Percentiles rank a stretch among this genome's conserved stretches.
Conservation (phyloP, 192 early-diverging fungal species). For the Phycomyces blakesleeanus region DNA sequence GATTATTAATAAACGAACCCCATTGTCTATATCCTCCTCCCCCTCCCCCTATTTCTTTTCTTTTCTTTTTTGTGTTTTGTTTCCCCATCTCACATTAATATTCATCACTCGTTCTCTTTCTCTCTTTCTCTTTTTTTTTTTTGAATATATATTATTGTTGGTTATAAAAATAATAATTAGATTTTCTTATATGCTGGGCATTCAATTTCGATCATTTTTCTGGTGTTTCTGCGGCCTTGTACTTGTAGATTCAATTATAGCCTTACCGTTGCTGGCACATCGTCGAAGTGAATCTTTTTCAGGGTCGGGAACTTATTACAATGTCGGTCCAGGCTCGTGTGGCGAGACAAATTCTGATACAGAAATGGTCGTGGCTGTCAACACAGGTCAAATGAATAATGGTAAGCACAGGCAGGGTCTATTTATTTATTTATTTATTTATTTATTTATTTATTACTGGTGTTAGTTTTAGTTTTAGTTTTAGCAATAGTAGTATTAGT, state of each 20-base stretch:
- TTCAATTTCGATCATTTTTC: background rate
- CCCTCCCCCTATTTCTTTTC: background rate
- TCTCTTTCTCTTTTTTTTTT: too few species aligned
- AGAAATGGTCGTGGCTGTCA: slow-evolving; percentile 33
- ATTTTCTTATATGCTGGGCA: background rate
- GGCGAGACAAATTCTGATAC: slow-evolving; percentile 23
- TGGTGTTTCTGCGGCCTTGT: background rate
- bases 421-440: background rate
- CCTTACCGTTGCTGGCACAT: background rate
- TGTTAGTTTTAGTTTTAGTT: background rate
- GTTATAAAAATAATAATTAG: too few species aligned
- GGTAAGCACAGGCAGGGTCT: slow-evolving; percentile 5
- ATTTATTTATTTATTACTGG: background rate
- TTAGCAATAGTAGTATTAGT: too few species aligned
- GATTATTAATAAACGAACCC: slow-evolving; percentile 3
- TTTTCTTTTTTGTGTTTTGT: too few species aligned
- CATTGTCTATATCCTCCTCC: background rate
- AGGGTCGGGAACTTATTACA: slow-evolving; percentile 31
- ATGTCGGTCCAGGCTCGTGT: slow-evolving; percentile 27
- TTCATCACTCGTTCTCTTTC: too few species aligned
- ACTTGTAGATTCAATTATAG: background rate
- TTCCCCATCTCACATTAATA: too few species aligned
- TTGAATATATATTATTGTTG: too few species aligned
- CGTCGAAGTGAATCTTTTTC: slow-evolving; percentile 5
- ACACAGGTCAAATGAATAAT: slow-evolving; percentile 26